Base-by-base conservation (phyloP, 192 early-diverging fungal species). In the Phycomyces blakesleeanus region DNA sequence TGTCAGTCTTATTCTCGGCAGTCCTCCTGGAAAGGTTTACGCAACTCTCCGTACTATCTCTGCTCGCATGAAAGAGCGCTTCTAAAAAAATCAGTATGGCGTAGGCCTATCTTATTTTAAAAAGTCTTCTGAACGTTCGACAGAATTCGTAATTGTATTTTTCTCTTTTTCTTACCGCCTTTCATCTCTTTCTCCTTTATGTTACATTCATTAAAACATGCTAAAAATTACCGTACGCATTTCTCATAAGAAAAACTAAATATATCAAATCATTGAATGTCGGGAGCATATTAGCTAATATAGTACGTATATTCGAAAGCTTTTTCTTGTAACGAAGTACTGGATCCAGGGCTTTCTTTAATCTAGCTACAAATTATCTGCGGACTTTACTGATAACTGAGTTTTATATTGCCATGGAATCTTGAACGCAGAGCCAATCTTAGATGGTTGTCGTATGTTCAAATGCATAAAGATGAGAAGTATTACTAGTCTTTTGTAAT, bases 1-100 rank as follows among this genome's bases (percentile, higher is more conserved):
- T 18, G 90, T 91, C 8, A 81, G 80, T 49, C 74, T 99, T 66
- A 95, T 99, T 78, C 72, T 99, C 62, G 97, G 97, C 54, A 87
- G 87, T 51, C 93, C 92, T 59, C 97, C 97, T 34, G 97, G 97
- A 39, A 99, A 99, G 79, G 95, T 99, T 3, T 93, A 96, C 70
- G 85, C 91, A 9, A 93, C 90, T 56, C 74, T 98, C 62, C 79
- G 91, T 71, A 93, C 86, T 21, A 86, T 97, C 62, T 83, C 89
- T 39, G 79, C 93, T 34, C 83, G 96, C 24, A 89, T 93, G 91
- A 97, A 97, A 84, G 94, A 97, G 76, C 85, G 96, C 57, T 94
- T 98, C 75, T 98, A 81, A 78, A 57, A n/a, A n/a, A n/a, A n/a
- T n/a, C n/a, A n/a, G n/a, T n/a, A n/a, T n/a, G n/a, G n/a, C n/a